Evolutionary conservation across 495 filamentous ascomycete species (phyloP).

Genomic region (Cercophora scortea): DNA sequence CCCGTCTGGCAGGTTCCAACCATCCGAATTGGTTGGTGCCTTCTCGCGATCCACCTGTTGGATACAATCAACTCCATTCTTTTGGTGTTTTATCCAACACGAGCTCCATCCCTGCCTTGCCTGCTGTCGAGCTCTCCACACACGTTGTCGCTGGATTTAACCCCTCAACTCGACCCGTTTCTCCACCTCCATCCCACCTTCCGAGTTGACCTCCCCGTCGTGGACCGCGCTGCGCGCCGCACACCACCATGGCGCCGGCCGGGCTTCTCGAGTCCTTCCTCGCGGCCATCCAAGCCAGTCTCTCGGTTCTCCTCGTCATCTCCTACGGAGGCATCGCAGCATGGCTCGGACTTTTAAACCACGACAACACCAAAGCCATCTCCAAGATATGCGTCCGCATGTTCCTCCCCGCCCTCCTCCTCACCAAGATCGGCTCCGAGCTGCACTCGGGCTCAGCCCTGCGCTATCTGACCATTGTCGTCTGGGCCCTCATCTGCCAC

Average conservation of each 20-base stretch:
- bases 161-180: too few species aligned
- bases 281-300: constrained; percentile 60
- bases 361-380: constrained; percentile 50
- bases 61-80: too few species aligned
- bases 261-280: constrained; percentile 48
- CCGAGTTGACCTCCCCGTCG: too few species aligned
- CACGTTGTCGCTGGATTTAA: too few species aligned
- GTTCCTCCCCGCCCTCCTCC: constrained; percentile 63
- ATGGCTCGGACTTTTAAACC: constrained; percentile 50
- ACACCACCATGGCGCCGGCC: constrained; percentile 6
- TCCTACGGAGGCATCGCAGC: constrained; percentile 54
- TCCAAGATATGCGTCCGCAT: constrained; percentile 59
- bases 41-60: too few species aligned
- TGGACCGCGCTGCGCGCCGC: too few species aligned
- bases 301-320: constrained; percentile 65
- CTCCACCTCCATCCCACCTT: too few species aligned
- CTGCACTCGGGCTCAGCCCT: constrained; percentile 47
- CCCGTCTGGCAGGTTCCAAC: too few species aligned
- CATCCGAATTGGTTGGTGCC: too few species aligned
- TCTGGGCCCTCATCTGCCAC: constrained; percentile 36
- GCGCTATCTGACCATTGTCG: constrained; percentile 46
- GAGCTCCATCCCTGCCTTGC: too few species aligned
- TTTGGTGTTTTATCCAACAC: too few species aligned
- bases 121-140: too few species aligned
- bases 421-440: constrained; percentile 60